Evolutionary conservation across 2,329 filamentous ascomycete genomes (phyloP).

Genomic region (Hymenoscyphus albidus): DNA sequence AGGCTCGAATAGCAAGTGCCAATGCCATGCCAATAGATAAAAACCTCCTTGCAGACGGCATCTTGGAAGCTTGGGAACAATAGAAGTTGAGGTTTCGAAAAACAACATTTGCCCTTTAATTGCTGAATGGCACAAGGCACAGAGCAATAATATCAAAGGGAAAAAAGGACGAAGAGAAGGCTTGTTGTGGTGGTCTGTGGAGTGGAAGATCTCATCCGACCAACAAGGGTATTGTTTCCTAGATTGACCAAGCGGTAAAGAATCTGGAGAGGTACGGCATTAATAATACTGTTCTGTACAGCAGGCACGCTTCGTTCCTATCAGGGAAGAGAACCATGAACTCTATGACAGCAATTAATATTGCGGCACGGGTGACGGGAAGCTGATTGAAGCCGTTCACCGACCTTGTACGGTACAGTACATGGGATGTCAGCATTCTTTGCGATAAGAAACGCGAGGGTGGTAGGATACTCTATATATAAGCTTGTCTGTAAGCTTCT

Average conservation of each 20-base stretch:
- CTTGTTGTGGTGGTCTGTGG: too few species aligned
- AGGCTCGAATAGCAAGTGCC: too few species aligned
- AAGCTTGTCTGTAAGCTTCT: neutral
- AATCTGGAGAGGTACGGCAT: too few species aligned
- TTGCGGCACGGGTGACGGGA: neutral
- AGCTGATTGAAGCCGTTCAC: neutral
- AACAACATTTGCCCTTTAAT: neutral
- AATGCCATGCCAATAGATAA: neutral
- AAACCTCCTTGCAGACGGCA: neutral
- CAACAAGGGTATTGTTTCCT: too few species aligned
- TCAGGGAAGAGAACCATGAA: neutral
- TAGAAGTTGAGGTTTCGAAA: neutral
- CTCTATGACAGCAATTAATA: neutral
- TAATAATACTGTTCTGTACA: too few species aligned
- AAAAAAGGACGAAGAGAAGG: too few species aligned
- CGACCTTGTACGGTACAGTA: neutral
- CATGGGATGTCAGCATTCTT: neutral
- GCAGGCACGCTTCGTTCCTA: too few species aligned
- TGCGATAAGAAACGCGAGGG: neutral
- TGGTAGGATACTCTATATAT: too few species aligned
- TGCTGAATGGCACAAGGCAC: neutral
- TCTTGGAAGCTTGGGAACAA: neutral
- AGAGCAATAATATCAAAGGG: too few species aligned
- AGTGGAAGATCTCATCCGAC: too few species aligned
- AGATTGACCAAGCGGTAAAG: too few species aligned